phyloP scores from a whole-genome alignment of 768 basidiomycete genomes.

The Lactarius deliciosus region DNA sequence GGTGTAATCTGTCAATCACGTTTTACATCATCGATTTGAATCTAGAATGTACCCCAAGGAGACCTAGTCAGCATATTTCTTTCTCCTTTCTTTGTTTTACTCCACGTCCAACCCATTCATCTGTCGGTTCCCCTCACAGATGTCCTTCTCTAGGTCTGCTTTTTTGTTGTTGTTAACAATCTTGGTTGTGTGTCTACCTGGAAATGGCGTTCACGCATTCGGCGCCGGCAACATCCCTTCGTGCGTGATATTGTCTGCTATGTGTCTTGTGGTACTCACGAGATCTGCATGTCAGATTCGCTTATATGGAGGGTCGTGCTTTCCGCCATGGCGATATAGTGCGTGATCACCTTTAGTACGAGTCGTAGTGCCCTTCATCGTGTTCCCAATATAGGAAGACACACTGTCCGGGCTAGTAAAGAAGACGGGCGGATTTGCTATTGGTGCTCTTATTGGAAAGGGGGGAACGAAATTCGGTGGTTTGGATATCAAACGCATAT shows the following conservation, averaged over 20 bases:
- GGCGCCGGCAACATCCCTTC: constrained; percentile 84
- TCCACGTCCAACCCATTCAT: not conserved
- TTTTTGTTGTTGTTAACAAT: constrained; percentile 45
- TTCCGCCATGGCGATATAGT: constrained; percentile 90
- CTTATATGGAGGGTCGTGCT: constrained; percentile 83
- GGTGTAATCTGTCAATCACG: not conserved
- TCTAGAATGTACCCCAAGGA: not conserved
- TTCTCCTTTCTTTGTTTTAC: not conserved
- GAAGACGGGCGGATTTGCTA: constrained; percentile 55
- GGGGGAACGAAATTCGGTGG: constrained; percentile 68
- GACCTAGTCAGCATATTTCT: not conserved
- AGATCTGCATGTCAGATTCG: constrained; percentile 48
- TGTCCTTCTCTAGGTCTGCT: constrained; percentile 16
- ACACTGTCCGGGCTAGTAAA: constrained; percentile 60
- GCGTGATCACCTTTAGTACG: constrained; percentile 31
- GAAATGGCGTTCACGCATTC: constrained; percentile 66
- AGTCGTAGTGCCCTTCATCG: constrained; percentile 1
- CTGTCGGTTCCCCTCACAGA: not conserved
- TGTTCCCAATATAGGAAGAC: constrained; percentile 58
- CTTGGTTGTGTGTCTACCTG: constrained; percentile 55
- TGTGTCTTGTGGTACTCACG: not conserved
- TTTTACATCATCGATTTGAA: constrained; percentile 2
- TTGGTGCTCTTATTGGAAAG: constrained; percentile 55
- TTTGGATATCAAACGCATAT: constrained; percentile 81
- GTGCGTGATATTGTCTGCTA: constrained; percentile 11